A percentile compares a stretch with the other conserved stretches of the same genome.
Evolutionary conservation across 2,329 filamentous ascomycete genomes (phyloP).

Genomic region (Neofusicoccum umdonicola): DNA sequence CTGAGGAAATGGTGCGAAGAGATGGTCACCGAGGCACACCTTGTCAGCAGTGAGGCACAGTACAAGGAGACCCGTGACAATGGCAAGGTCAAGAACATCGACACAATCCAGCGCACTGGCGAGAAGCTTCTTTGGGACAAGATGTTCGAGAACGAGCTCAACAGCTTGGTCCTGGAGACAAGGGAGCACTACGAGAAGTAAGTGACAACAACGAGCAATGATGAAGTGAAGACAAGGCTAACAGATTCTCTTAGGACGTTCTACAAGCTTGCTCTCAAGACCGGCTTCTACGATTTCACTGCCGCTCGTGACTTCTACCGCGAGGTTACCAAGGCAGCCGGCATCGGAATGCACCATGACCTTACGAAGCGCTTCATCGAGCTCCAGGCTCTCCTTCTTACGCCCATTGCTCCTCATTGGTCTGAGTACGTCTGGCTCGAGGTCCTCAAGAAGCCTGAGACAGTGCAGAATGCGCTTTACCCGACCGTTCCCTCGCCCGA

Average conservation of each 20-base stretch:
- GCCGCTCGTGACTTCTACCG: slow-evolving; percentile 87
- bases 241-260: slow-evolving; percentile 26
- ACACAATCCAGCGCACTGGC: slow-evolving; percentile 64
- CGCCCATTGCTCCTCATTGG: slow-evolving; percentile 89
- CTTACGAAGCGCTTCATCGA: slow-evolving; percentile 78
- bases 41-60: slow-evolving; percentile 43
- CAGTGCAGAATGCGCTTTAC: slow-evolving; percentile 77
- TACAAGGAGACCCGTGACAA: slow-evolving; percentile 43
- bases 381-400: slow-evolving; percentile 77
- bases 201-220: slow-evolving; percentile 24
- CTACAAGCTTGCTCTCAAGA: slow-evolving; percentile 42
- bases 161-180: slow-evolving; percentile 74
- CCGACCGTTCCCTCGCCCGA: slow-evolving; percentile 67
- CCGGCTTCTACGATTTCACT: slow-evolving; percentile 87
- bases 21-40: slow-evolving; percentile 61
- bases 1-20: slow-evolving; percentile 93
- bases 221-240: background rate
- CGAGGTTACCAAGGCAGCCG: slow-evolving; percentile 72
- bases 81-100: slow-evolving; percentile 47
- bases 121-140: slow-evolving; percentile 77
- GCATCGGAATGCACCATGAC: slow-evolving; percentile 82
- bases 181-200: slow-evolving; percentile 72
- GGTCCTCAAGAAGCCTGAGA: slow-evolving; percentile 71
- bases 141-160: slow-evolving; percentile 92
- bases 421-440: slow-evolving; percentile 92